Percentiles rank a stretch among this genome's conserved stretches.
phyloP scores from a whole-genome alignment of 78 protist genomes.

The Protostelium mycophagum region DNA sequence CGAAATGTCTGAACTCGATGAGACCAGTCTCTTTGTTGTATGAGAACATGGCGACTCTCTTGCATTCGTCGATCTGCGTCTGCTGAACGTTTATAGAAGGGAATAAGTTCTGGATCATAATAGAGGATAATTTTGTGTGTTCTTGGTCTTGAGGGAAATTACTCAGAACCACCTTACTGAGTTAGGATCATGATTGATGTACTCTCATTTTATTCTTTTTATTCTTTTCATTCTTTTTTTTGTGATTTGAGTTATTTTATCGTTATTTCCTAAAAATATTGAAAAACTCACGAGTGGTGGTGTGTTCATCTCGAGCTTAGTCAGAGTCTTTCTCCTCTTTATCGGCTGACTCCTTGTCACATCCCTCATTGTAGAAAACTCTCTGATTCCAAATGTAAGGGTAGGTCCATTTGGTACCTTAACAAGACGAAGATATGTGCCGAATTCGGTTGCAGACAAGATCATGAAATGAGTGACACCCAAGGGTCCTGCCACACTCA shows the following conservation, averaged over 20 bases:
- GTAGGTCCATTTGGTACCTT: slow-evolving; percentile 84
- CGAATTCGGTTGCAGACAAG: slow-evolving; percentile 48
- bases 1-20: slow-evolving; percentile 71
- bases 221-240: no score
- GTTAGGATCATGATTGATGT: slow-evolving; percentile 15
- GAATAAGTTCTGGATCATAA: slow-evolving; percentile 80
- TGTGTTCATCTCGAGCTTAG: slow-evolving; percentile 3
- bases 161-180: slow-evolving; percentile 57
- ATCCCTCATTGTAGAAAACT: slow-evolving; percentile 50
- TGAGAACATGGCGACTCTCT: slow-evolving; percentile 54
- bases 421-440: slow-evolving; percentile 45
- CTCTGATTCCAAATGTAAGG: slow-evolving; percentile 45
- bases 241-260: no score
- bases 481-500: slow-evolving; percentile 65
- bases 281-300: no score
- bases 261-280: no score
- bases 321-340: slow-evolving; percentile 21
- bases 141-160: slow-evolving; percentile 57
- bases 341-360: no score
- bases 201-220: no score
- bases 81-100: slow-evolving; percentile 76
- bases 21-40: slow-evolving; percentile 25
- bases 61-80: slow-evolving; percentile 26
- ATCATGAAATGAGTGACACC: slow-evolving; percentile 74
- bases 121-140: slow-evolving; percentile 49